These are phyloP conservation scores for Phoenix dactylifera DNA, from an alignment of 176 grass and related monocot species.

Conservation along the genomic window DNA sequence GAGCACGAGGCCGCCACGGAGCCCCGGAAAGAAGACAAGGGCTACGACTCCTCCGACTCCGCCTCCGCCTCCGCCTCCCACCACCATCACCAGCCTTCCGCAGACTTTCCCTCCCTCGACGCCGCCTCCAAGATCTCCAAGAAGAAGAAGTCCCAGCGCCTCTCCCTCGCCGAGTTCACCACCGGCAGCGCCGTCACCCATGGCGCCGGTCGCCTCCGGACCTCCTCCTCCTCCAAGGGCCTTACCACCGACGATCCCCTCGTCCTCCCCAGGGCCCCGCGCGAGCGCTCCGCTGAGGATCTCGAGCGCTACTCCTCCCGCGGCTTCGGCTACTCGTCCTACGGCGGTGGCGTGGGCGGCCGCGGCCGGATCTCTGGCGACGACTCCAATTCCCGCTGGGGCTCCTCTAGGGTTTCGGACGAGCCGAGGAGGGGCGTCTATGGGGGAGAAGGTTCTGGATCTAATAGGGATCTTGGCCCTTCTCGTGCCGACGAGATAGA, in stretches of 20 bases:
- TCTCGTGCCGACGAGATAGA: slow-evolving; percentile 26
- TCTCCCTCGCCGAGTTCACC: slow-evolving; percentile 38
- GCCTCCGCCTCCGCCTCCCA: neutral
- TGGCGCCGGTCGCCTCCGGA: neutral
- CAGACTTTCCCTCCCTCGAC: slow-evolving; percentile 49
- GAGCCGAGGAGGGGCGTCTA: slow-evolving; percentile 35
- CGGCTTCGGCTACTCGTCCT: slow-evolving; percentile 23
- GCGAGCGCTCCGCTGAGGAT: slow-evolving; percentile 48
- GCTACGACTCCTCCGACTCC: slow-evolving; percentile 1
- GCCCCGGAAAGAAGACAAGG: too few relatives aligned
- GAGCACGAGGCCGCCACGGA: slow-evolving; percentile 39
- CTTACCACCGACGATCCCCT: slow-evolving; percentile 16
- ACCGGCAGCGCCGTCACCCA: slow-evolving; percentile 21
- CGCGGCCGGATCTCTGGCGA: slow-evolving; percentile 10
- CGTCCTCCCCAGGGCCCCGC: slow-evolving; percentile 36
- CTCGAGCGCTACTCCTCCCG: slow-evolving; percentile 32
- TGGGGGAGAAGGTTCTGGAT: slow-evolving; percentile 4
- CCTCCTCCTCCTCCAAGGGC: slow-evolving; percentile 22
- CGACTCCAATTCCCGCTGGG: slow-evolving; percentile 2
- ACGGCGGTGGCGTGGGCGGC: neutral
- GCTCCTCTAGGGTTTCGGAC: slow-evolving; percentile 24
- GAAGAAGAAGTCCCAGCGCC: slow-evolving; percentile 55
- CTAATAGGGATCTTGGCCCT: slow-evolving; percentile 33
- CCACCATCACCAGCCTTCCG: neutral
- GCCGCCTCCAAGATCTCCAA: slow-evolving; percentile 43